Evolutionary conservation across 75 land plant species (phyloP).

Genomic region (Sequoiadendron giganteum): DNA sequence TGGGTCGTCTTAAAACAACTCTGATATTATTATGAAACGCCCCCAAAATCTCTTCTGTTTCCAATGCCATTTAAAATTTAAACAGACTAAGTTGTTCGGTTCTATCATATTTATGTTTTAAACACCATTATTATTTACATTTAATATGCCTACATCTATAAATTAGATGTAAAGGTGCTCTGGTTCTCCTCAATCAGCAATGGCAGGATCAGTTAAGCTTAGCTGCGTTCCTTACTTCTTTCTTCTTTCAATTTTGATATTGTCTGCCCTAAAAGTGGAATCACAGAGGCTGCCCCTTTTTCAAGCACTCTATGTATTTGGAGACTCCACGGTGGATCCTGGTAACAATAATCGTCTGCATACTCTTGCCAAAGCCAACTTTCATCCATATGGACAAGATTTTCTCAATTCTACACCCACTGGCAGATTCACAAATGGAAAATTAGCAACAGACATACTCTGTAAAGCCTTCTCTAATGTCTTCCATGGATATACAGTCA

Average conservation of each 20-base stretch:
- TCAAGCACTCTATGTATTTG: slow-evolving; percentile 17
- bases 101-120: too few relatives aligned
- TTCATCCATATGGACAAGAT: slow-evolving; percentile 25
- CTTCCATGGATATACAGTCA: too few relatives aligned
- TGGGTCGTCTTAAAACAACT: too few relatives aligned
- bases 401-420: slow-evolving; percentile 6
- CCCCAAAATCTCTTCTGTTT: too few relatives aligned
- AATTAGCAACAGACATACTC: neutral
- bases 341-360: slow-evolving; percentile 20
- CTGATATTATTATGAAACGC: too few relatives aligned
- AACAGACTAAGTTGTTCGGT: too few relatives aligned
- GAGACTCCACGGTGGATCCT: slow-evolving; percentile 27
- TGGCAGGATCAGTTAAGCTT: neutral
- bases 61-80: too few relatives aligned
- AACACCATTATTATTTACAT: too few relatives aligned
- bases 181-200: neutral
- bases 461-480: neutral
- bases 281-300: neutral
- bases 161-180: too few relatives aligned
- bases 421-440: slow-evolving; percentile 22
- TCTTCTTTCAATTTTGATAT: neutral
- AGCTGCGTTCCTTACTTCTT: neutral
- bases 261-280: neutral
- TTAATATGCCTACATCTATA: too few relatives aligned
- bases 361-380: slow-evolving; percentile 15